phyloP scores from a whole-genome alignment of 2,329 filamentous ascomycete genomes.

The Fusarium transvaalense region DNA sequence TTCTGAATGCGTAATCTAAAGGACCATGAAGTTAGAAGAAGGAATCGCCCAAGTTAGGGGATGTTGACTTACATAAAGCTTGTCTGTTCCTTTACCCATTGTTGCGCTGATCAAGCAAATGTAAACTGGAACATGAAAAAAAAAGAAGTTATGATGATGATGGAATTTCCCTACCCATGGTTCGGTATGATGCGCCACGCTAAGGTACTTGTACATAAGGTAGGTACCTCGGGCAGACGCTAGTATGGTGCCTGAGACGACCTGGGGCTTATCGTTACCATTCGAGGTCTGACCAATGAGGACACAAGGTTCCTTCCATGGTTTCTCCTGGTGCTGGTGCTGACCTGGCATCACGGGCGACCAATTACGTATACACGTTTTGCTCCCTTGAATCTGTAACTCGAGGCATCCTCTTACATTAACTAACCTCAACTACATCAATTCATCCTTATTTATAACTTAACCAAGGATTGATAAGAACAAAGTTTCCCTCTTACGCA shows the following conservation, averaged over 20 bases:
- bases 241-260: constrained; percentile 30
- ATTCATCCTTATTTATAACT: not conserved
- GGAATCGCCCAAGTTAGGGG: not conserved
- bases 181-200: constrained; percentile 35
- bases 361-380: constrained; percentile 48
- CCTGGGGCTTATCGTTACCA: constrained; percentile 42
- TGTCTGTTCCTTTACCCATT: constrained; percentile 61
- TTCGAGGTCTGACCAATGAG: constrained; percentile 23
- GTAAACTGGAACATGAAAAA: not conserved
- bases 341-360: constrained; percentile 47
- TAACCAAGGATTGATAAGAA: not conserved
- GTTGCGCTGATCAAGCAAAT: constrained; percentile 22
- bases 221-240: constrained; percentile 7
- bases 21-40: constrained; percentile 1
- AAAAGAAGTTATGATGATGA: constrained; percentile 30
- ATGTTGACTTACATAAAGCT: constrained; percentile 56
- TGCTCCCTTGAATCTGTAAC: constrained; percentile 37
- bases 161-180: constrained; percentile 9
- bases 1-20: constrained; percentile 91
- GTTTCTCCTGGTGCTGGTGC: constrained; percentile 22
- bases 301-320: not conserved
- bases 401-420: constrained; percentile 28
- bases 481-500: not conserved
- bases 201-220: not conserved
- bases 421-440: constrained; percentile 9